These are phyloP conservation scores for Sporothrix inflata DNA, from an alignment of 2,329 filamentous ascomycete genomes.

Conservation along the genomic window DNA sequence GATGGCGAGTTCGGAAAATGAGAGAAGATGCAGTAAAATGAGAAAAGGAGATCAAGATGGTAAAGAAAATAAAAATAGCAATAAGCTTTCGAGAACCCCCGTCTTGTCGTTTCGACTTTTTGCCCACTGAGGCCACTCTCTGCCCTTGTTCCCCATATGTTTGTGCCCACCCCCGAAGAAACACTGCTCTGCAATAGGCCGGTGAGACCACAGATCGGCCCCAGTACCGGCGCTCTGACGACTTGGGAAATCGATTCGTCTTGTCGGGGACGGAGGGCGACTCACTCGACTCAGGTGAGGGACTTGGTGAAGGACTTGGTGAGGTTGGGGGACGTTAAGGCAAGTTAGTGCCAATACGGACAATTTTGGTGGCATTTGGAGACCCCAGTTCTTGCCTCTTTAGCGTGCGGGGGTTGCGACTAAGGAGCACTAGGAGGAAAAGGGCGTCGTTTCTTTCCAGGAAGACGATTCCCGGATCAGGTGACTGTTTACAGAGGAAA, in stretches of 20 bases:
- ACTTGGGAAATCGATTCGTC: slow-evolving; percentile 10
- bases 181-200: slow-evolving; percentile 9
- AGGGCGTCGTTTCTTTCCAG: not conserved
- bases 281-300: too few species aligned
- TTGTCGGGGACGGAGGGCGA: not conserved
- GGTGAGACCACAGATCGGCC: not conserved
- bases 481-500: not conserved
- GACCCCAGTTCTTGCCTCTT: slow-evolving; percentile 20
- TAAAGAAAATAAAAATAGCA: not conserved
- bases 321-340: not conserved
- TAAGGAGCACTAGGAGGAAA: not conserved
- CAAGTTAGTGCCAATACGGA: slow-evolving; percentile 1
- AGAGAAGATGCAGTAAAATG: not conserved
- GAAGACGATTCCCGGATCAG: slow-evolving; percentile 25
- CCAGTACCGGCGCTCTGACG: slow-evolving; percentile 10
- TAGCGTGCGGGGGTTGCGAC: slow-evolving; percentile 23
- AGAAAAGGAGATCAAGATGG: not conserved
- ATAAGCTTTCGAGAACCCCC: not conserved
- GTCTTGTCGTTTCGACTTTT: not conserved
- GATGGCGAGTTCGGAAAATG: not conserved
- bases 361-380: not conserved
- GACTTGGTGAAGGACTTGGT: not conserved
- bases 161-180: not conserved
- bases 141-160: slow-evolving; percentile 13
- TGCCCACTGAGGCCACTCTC: not conserved